Base-by-base conservation (phyloP, 345 rosid species). In the Trapa bicornis region DNA sequence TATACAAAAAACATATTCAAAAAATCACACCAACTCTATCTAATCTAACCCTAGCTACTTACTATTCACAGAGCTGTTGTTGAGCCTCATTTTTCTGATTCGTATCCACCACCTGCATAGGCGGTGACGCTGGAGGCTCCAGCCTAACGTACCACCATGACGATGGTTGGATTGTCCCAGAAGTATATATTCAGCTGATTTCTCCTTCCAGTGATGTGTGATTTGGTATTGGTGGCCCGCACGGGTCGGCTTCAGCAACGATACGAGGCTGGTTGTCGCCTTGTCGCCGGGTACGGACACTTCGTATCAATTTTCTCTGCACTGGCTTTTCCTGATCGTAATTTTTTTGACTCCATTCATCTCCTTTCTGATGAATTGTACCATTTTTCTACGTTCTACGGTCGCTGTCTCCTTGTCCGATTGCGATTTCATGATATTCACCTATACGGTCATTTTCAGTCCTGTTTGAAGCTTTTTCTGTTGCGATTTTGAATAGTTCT, bases 241-340 rank as follows among this genome's bases (percentile, higher is more conserved):
- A 92, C 93, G 60, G 98, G 98, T 83, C 95, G 96, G 78, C 98
- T 81, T 79, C 98, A 85, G 78, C 98, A 92, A 71, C 90, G 92
- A 3, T 89, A 92, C 71, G 88, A 86, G 75, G 85, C 78, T 74
- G 95, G 98, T 48, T 86, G 84, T 64, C 98, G 98, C 77, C 98
- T 92, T 82, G 88, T 92, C 42, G 95, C 98, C 48, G 48, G 48
- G 48, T 45, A 45, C 48, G 11, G 13, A 45, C 48, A 7, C 38
- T 35, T 41, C 29, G 35, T 63, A 15, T 65, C 9, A 43, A 61
- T 63, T 37, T 42, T 37, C 29, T 42, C 14, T 4, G 43, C 37
- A 47, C 39, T 11, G 68, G 66, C 67, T 45, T 47, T n/a, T 54
- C 43, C 13, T 47, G 47, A 54, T 54, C 36, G 66, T 12, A 6